These are phyloP conservation scores for Nakazawaea ambrosiae DNA, from an alignment of 805 yeast genomes.

Conservation along the genomic window DNA sequence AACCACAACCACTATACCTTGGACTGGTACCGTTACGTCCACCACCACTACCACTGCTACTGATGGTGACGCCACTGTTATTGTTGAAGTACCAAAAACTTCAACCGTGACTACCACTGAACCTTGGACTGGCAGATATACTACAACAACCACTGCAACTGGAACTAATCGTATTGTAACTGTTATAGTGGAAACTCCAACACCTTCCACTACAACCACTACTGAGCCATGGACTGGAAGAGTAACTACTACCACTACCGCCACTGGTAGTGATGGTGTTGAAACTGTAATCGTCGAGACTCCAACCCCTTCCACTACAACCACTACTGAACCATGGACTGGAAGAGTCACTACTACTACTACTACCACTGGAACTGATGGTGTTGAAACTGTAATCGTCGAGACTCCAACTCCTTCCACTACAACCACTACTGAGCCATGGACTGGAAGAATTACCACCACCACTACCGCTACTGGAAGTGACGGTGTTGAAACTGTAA, in stretches of 20 bases:
- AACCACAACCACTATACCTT: slow-evolving; percentile 1
- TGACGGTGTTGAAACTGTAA: background rate
- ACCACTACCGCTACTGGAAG: background rate
- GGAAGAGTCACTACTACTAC: background rate
- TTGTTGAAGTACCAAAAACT: background rate
- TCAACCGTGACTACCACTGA: background rate
- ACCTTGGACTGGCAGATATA: background rate
- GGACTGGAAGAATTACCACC: too few relatives aligned
- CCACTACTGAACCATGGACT: too few relatives aligned
- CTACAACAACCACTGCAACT: background rate
- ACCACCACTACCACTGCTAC: background rate
- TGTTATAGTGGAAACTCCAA: background rate
- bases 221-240: too few relatives aligned
- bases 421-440: too few relatives aligned
- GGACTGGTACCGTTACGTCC: background rate
- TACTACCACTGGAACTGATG: background rate
- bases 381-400: background rate
- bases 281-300: background rate
- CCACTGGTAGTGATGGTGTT: background rate
- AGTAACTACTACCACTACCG: background rate
- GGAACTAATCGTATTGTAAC: background rate
- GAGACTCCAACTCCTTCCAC: background rate
- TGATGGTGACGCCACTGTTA: background rate
- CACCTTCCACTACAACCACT: background rate
- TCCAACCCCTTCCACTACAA: background rate